A percentile compares a stretch with the other conserved stretches of the same genome.
Evolutionary conservation across 352 stramenopile genomes (phyloP).

Genomic region (Phytopythium boreale): DNA sequence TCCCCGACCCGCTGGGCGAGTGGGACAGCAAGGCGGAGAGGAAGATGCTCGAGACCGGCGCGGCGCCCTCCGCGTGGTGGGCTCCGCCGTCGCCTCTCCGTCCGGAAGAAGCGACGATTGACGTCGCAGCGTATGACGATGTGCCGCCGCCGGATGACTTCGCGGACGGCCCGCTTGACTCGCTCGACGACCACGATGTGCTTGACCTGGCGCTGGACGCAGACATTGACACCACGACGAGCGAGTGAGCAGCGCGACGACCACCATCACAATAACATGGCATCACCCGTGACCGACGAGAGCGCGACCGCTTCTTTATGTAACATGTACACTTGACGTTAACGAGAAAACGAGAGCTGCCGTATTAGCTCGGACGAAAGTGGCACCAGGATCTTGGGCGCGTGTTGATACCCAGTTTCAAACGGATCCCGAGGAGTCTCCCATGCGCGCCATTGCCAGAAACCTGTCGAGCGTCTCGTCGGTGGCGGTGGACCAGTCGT

Average conservation of each 20-base stretch:
- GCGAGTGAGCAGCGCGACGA: slow-evolving; percentile 12
- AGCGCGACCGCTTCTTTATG: background rate
- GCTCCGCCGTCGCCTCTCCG: slow-evolving; percentile 15
- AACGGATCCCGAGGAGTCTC: slow-evolving; percentile 5
- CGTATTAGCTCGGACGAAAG: slow-evolving; percentile 9
- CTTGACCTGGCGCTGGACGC: slow-evolving; percentile 27
- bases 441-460: slow-evolving; percentile 46
- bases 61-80: slow-evolving; percentile 53
- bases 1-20: slow-evolving; percentile 16
- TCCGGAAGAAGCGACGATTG: slow-evolving; percentile 7
- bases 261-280: background rate
- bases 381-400: background rate
- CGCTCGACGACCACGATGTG: slow-evolving; percentile 18
- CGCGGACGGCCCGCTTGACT: slow-evolving; percentile 9
- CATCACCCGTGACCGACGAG: background rate
- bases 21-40: slow-evolving; percentile 43
- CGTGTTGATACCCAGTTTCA: background rate
- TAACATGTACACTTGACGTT: slow-evolving; percentile 2
- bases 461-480: slow-evolving; percentile 48
- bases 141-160: slow-evolving; percentile 44
- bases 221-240: slow-evolving; percentile 37
- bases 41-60: slow-evolving; percentile 34
- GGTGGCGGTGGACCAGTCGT: slow-evolving; percentile 42
- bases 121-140: slow-evolving; percentile 19
- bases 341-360: slow-evolving; percentile 9